A percentile compares a stretch with the other conserved stretches of the same genome.
phyloP scores from a whole-genome alignment of 176 grass and related monocot genomes.

The Urochloa ruziziensis region DNA sequence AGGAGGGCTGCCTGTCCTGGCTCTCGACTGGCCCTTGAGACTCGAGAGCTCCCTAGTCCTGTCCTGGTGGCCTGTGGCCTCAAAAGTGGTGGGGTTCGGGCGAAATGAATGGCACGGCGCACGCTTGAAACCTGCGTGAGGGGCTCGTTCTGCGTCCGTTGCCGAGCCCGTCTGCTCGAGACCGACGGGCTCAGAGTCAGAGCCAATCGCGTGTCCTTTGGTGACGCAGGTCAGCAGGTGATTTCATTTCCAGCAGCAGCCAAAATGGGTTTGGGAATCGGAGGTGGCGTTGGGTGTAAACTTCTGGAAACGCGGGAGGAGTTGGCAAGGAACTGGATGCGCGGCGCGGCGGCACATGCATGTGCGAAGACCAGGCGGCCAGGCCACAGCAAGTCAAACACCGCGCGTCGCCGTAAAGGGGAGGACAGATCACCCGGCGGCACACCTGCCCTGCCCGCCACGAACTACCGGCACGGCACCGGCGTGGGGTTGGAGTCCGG shows the following conservation, averaged over 20 bases:
- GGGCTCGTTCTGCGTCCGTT: not conserved
- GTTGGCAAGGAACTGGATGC: not conserved
- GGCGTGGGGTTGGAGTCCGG: not conserved
- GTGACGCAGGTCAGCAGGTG: not conserved
- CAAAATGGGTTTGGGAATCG: not conserved
- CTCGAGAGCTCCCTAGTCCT: not conserved
- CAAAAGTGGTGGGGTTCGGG: not conserved
- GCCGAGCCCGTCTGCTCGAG: not conserved
- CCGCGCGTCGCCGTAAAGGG: not conserved
- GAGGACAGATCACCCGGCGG: not conserved
- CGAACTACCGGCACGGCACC: not conserved
- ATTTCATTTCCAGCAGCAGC: not conserved
- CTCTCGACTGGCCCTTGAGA: not conserved
- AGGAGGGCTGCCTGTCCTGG: no score
- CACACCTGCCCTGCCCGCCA: slow-evolving; percentile 32
- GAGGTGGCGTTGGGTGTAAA: not conserved
- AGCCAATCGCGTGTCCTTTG: not conserved
- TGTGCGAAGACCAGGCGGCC: not conserved
- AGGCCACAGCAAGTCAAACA: slow-evolving; percentile 12
- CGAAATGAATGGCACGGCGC: not conserved
- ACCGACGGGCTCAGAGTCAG: not conserved
- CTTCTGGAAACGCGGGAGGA: not conserved
- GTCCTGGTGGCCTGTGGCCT: no score
- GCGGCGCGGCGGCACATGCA: slow-evolving; percentile 9
- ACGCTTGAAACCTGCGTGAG: slow-evolving; percentile 3